Conservation (phyloP, 1,284 basidiomycete species). For the Austropuccinia psidii region DNA sequence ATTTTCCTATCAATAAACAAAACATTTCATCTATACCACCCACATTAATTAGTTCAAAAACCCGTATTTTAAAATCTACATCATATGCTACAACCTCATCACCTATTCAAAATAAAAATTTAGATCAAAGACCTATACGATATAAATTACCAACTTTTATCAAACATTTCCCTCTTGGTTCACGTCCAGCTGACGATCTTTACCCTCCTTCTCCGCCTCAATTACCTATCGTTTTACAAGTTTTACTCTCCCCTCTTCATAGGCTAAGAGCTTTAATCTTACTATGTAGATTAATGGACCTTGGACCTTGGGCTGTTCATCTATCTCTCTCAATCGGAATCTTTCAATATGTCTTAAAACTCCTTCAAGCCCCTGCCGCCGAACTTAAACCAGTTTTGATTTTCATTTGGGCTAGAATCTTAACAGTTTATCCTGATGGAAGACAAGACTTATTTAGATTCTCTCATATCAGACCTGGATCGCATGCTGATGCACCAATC, state of each 20-base stretch:
- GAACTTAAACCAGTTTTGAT: constrained; percentile 34
- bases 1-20: no score
- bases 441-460: constrained; percentile 20
- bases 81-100: neutral
- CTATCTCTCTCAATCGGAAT: constrained; percentile 36
- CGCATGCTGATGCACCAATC: constrained; percentile 16
- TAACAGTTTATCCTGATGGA: constrained; percentile 36
- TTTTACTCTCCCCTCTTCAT: constrained; percentile 31
- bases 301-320: constrained; percentile 37
- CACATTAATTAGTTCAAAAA: no score
- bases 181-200: constrained; percentile 20
- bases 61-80: neutral
- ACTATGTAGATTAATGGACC: constrained; percentile 35
- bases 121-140: constrained; percentile 4
- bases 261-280: constrained; percentile 28
- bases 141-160: constrained; percentile 26
- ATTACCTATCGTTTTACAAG: constrained; percentile 37
- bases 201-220: constrained; percentile 36
- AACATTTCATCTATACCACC: no score
- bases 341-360: constrained; percentile 36
- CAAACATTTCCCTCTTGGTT: constrained; percentile 29
- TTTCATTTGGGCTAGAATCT: constrained; percentile 37
- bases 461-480: neutral
- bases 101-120: neutral
- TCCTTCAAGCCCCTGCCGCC: constrained; percentile 34